A percentile compares a stretch with the other conserved stretches of the same genome.
Evolutionary conservation across 2,329 filamentous ascomycete species (phyloP).

Genomic region (Colletotrichum siamense): DNA sequence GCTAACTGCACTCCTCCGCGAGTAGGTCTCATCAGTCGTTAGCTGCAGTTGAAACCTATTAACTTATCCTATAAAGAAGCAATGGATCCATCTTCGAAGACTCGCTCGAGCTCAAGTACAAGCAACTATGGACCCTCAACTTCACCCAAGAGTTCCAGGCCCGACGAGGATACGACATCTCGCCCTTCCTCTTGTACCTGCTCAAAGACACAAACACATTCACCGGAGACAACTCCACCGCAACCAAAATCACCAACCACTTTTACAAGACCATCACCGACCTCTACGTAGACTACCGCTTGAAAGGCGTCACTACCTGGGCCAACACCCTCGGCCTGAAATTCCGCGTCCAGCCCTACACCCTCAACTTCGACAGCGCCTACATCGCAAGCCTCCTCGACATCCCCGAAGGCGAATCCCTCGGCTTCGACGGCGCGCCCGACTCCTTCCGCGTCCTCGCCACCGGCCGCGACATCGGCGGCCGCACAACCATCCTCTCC

Average conservation of each 20-base stretch:
- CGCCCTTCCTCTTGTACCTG: background rate
- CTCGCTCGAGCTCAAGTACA: background rate
- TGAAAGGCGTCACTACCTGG: background rate
- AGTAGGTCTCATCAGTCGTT: background rate
- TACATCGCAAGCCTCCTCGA: background rate
- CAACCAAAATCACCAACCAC: background rate
- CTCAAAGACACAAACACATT: background rate
- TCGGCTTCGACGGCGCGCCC: background rate
- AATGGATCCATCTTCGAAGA: background rate
- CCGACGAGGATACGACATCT: background rate
- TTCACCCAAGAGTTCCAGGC: background rate
- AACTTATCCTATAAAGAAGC: background rate
- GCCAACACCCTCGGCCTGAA: background rate
- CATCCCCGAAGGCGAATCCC: background rate
- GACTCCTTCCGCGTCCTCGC: background rate
- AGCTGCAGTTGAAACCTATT: fast-evolving
- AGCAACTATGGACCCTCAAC: background rate
- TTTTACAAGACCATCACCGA: background rate
- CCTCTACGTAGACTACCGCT: background rate
- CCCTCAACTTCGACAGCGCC: background rate
- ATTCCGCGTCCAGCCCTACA: background rate
- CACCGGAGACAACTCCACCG: background rate
- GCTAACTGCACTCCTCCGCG: background rate
- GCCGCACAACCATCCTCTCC: background rate
- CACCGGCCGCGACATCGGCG: background rate